Conservation (phyloP, 179 eudicot species). For the Sideroxylon spinosum region DNA sequence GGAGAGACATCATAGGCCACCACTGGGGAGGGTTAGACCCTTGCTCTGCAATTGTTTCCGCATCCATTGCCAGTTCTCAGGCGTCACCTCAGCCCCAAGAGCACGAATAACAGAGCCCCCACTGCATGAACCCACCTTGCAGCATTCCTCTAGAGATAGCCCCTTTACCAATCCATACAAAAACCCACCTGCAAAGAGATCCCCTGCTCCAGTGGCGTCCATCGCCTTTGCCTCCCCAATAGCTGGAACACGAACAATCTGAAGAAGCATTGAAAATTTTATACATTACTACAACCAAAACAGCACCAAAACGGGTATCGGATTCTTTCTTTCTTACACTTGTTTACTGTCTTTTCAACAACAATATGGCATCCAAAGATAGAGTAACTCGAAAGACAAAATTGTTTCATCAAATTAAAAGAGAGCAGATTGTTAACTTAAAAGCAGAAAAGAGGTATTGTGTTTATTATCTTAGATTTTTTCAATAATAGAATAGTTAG, state of each 20-base stretch:
- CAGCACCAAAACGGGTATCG: no score
- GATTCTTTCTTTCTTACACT: no score
- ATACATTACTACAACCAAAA: no score
- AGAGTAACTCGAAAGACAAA: not conserved
- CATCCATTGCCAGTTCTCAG: slow-evolving; percentile 95
- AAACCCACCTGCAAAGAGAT: slow-evolving; percentile 92
- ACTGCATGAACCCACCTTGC: slow-evolving; percentile 83
- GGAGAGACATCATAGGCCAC: slow-evolving; percentile 24
- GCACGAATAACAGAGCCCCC: slow-evolving; percentile 97
- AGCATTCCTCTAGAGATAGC: slow-evolving; percentile 73
- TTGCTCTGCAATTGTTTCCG: slow-evolving; percentile 75
- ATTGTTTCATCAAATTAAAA: not conserved
- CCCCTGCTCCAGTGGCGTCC: slow-evolving; percentile 98
- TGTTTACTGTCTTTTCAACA: no score
- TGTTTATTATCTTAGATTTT: not conserved
- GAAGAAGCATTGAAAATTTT: not conserved
- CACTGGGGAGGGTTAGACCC: slow-evolving; percentile 58
- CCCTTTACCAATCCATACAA: slow-evolving; percentile 83
- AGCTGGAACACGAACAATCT: slow-evolving; percentile 73
- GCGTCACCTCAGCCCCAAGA: slow-evolving; percentile 89
- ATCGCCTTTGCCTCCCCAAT: slow-evolving; percentile 63
- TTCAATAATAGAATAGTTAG: not conserved
- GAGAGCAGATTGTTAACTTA: not conserved
- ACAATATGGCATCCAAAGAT: not conserved
- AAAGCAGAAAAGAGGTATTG: not conserved